Conservation (phyloP, 495 filamentous ascomycete genomes). For the Xylaria palmicola region DNA sequence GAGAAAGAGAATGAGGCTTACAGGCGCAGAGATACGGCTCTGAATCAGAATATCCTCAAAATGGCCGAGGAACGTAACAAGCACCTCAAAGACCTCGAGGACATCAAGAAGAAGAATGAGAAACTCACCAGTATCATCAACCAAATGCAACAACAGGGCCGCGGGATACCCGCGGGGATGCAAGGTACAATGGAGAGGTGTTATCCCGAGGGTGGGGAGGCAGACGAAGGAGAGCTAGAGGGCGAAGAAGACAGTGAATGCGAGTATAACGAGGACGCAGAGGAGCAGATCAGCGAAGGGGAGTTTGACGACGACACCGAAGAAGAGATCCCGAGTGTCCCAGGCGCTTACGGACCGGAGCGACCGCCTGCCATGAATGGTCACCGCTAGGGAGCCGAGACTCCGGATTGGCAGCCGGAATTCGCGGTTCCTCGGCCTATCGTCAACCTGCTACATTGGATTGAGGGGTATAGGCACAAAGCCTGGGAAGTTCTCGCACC, state of each 20-base stretch:
- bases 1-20: constrained; percentile 94
- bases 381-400: constrained; percentile 32
- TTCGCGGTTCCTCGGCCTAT: constrained; percentile 8
- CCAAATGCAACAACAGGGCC: constrained; percentile 89
- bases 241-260: constrained; percentile 71
- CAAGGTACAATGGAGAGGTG: constrained; percentile 57
- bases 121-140: constrained; percentile 91
- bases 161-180: constrained; percentile 61
- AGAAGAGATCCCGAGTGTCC: constrained; percentile 33
- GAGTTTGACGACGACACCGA: constrained; percentile 40
- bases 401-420: constrained; percentile 18
- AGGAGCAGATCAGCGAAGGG: constrained; percentile 47
- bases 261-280: constrained; percentile 45
- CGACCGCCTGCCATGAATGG: constrained; percentile 38
- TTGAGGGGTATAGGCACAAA: constrained; percentile 6
- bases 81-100: constrained; percentile 75
- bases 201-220: constrained; percentile 43
- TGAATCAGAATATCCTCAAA: constrained; percentile 91
- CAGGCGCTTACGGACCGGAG: constrained; percentile 33
- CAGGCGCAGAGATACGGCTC: constrained; percentile 88
- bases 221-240: constrained; percentile 68
- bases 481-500: background rate
- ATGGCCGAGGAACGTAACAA: constrained; percentile 96
- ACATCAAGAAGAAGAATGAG: constrained; percentile 81
- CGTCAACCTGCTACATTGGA: constrained; percentile 13